phyloP scores from a whole-genome alignment of 768 basidiomycete species.

The Pseudohyphozyma bogoriensis region DNA sequence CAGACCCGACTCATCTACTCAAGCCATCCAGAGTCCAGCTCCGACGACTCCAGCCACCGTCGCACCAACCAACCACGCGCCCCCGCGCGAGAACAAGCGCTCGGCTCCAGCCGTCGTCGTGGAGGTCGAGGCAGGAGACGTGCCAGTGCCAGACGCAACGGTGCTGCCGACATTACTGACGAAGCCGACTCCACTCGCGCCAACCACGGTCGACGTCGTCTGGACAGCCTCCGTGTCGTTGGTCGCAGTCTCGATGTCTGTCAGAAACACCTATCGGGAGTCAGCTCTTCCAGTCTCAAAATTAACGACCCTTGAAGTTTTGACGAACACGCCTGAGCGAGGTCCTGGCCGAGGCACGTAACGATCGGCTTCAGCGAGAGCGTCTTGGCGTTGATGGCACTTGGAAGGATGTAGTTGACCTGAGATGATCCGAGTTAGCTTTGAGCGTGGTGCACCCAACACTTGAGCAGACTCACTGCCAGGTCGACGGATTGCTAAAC shows the following conservation, averaged over 20 bases:
- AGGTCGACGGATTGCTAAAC: conserved; percentile 77
- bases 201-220: conserved; percentile 10
- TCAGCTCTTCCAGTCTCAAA: background rate
- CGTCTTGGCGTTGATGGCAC: conserved; percentile 56
- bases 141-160: background rate
- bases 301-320: background rate
- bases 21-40: no score
- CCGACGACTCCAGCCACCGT: background rate
- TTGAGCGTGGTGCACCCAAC: no score
- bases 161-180: background rate
- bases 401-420: conserved; percentile 70
- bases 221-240: conserved; percentile 2
- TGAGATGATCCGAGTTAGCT: no score
- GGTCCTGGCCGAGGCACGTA: conserved; percentile 51
- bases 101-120: background rate
- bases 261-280: no score
- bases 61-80: no score
- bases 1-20: no score
- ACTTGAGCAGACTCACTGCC: conserved; percentile 42
- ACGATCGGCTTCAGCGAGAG: conserved; percentile 66
- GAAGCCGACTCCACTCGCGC: conserved; percentile 20
- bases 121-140: background rate
- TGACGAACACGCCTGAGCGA: conserved; percentile 50
- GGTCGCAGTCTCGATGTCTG: conserved; percentile 24
- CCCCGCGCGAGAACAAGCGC: background rate